Percentiles rank a stretch among this genome's conserved stretches.
Conservation (phyloP, 257 asterid species). For the Solanum virginianum region DNA sequence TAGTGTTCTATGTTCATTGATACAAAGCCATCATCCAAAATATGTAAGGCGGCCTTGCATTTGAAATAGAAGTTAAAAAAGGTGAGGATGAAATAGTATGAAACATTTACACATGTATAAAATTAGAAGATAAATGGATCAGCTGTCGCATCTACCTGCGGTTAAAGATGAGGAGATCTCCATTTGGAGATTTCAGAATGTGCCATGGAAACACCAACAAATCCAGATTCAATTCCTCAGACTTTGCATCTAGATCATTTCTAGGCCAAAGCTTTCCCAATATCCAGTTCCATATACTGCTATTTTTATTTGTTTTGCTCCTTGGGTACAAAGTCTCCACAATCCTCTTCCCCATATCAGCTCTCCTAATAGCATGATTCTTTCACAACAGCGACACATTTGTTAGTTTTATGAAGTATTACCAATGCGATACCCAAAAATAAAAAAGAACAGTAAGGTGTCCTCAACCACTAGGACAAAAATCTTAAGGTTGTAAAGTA, state of each 20-base stretch:
- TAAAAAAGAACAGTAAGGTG: background rate
- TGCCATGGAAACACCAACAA: conserved; percentile 88
- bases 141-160: conserved; percentile 41
- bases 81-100: background rate
- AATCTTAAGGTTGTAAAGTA: background rate
- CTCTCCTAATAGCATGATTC: conserved; percentile 96
- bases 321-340: conserved; percentile 69
- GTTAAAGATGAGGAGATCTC: conserved; percentile 47
- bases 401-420: conserved; percentile 2
- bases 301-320: conserved; percentile 17
- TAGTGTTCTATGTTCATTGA: background rate
- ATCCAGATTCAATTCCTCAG: conserved; percentile 39
- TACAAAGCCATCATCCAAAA: background rate
- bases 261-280: conserved; percentile 47
- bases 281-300: conserved; percentile 56
- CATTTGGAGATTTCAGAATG: conserved; percentile 43
- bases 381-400: conserved; percentile 14
- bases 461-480: background rate
- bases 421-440: background rate
- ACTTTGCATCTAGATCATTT: conserved; percentile 14
- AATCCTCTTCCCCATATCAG: conserved; percentile 63
- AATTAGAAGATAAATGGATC: background rate
- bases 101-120: background rate
- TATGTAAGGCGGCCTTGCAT: background rate
- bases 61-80: background rate